These are phyloP conservation scores for Scheffersomyces lignosus DNA, from an alignment of 805 yeast species.

Conservation along the genomic window DNA sequence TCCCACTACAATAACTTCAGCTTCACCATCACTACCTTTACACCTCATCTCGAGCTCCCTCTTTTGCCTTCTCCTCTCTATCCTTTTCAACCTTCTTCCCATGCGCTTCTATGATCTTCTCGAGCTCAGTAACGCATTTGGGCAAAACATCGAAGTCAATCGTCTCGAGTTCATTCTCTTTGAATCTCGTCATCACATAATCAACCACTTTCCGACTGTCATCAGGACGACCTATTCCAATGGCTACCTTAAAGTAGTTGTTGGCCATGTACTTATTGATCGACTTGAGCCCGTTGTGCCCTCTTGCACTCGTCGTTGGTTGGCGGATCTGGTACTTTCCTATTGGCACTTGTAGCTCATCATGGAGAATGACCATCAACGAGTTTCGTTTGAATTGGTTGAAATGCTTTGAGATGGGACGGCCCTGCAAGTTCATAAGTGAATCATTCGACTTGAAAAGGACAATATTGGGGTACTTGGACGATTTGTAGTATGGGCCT, in stretches of 20 bases:
- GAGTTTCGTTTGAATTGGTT: constrained; percentile 31
- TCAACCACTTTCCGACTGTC: constrained; percentile 51
- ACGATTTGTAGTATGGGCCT: constrained; percentile 8
- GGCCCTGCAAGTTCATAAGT: constrained; percentile 73
- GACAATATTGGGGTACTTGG: constrained; percentile 17
- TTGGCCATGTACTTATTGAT: constrained; percentile 49
- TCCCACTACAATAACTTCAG: too few species aligned
- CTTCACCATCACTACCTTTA: not conserved
- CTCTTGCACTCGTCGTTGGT: constrained; percentile 64
- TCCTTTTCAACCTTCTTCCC: constrained; percentile 5
- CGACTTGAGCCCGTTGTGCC: constrained; percentile 81
- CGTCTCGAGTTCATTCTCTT: constrained; percentile 40
- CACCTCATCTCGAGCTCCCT: not conserved
- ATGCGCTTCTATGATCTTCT: constrained; percentile 30
- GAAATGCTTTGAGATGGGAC: constrained; percentile 53
- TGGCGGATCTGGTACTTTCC: constrained; percentile 67
- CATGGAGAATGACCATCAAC: constrained; percentile 63
- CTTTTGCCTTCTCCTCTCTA: constrained; percentile 3
- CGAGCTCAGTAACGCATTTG: constrained; percentile 36
- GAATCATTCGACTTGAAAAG: constrained; percentile 52
- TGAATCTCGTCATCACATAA: constrained; percentile 62
- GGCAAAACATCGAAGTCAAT: constrained; percentile 44
- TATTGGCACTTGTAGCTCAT: constrained; percentile 65
- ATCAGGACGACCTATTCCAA: constrained; percentile 77
- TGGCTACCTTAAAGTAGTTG: constrained; percentile 61